Base-by-base conservation (phyloP, 805 yeast species). In the Wickerhamiella sergipiensis region DNA sequence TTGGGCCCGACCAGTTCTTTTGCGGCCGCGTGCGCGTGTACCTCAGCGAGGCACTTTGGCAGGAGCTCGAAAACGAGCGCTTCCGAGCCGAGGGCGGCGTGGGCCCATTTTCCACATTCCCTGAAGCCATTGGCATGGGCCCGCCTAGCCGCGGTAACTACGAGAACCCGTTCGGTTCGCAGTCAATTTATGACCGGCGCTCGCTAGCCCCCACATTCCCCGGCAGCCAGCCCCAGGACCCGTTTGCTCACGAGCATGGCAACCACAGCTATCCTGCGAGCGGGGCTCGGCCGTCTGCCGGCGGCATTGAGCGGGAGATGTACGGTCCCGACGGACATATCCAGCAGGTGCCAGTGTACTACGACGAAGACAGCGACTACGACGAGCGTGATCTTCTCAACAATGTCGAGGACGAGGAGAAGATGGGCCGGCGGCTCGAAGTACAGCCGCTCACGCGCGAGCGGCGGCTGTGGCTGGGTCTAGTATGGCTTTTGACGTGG, bases 401-500 rank as follows among this genome's bases (percentile, higher is more conserved):
- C 17, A 61, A 57, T 36, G 40, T 17, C 40, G 53, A 52, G 57
- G 62, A 62, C 17, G 50, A 58, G 52, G 78, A 67, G 50, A 55
- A 59, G 18, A 62, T 58, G 2, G 66, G 64, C 1, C 57, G 60
- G 21, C 59, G 57, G 22, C 50, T 67, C 6, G 67, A 67, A 46
- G 67, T 67, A 7, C 56, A 57, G 22, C 40, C 40, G 17, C 40
- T 36, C 15, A 36, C 40, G 19, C 40, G 40, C 19, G 40, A 36
- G 39, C 59, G 73, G 9, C 59, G 62, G 39, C 44, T 57, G 9
- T 70, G 73, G 73, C 67, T 69, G 3, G 49, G 55, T 10, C 54
- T 70, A 36, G 72, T 69, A 22, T 70, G 73, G 73, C 17, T 55
- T n/a, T 49, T 64, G 17, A 69, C 73, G 1, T 70, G 62, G 54